Conservation (phyloP, 2,329 filamentous ascomycete species). For the Cercospora sesami region DNA sequence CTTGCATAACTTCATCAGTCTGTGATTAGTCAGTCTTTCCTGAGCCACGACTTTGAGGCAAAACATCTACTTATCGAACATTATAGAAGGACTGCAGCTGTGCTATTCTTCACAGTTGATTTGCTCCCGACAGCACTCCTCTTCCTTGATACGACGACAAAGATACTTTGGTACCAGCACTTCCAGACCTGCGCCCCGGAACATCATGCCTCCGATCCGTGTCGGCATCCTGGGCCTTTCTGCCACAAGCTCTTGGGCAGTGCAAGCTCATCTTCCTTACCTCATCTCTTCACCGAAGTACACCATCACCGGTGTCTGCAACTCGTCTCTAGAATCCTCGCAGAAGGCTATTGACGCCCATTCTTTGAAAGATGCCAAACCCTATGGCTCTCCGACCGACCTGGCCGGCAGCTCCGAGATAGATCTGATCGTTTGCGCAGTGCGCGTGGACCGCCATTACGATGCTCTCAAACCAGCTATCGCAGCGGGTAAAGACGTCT, state of each 20-base stretch:
- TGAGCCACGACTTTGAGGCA: too few relatives aligned
- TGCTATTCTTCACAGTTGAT: too few relatives aligned
- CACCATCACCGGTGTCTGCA: neutral
- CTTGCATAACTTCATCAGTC: too few relatives aligned
- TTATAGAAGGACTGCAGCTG: too few relatives aligned
- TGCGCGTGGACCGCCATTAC: conserved; percentile 49
- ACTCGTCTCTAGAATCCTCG: neutral
- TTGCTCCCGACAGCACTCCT: too few relatives aligned
- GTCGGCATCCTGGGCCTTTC: neutral
- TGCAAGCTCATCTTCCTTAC: neutral
- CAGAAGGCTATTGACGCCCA: neutral
- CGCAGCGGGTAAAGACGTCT: conserved; percentile 50
- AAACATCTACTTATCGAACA: too few relatives aligned
- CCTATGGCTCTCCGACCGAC: conserved; percentile 47
- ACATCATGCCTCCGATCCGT: neutral
- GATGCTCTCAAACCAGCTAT: conserved; percentile 43
- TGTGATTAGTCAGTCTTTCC: too few relatives aligned
- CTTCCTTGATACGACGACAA: too few relatives aligned
- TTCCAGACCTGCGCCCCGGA: too few relatives aligned
- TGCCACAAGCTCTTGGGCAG: neutral
- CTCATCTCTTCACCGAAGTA: neutral
- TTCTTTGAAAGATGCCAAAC: conserved; percentile 37
- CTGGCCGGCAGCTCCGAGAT: conserved; percentile 51
- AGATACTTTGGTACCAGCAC: too few relatives aligned
- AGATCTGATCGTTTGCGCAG: conserved; percentile 50